A percentile compares a stretch with the other conserved stretches of the same genome.
Conservation (phyloP, 164 flowering plant species). For the Litsea cubeba region DNA sequence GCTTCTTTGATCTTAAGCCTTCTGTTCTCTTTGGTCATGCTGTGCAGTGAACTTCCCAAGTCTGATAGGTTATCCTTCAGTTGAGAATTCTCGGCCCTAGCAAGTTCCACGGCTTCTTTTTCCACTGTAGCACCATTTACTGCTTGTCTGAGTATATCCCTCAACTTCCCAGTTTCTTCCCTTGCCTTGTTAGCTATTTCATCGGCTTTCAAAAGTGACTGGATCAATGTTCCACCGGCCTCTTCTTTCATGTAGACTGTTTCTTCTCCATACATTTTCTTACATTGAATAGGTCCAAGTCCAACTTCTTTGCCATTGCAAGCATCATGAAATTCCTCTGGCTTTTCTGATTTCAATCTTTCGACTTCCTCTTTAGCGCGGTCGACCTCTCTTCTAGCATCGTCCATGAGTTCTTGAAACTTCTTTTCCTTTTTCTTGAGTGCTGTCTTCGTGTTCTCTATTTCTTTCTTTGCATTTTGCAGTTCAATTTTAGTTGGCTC, state of each 20-base stretch:
- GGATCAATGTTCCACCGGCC: neutral
- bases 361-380: slow-evolving; percentile 35
- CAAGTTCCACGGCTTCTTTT: slow-evolving; percentile 76
- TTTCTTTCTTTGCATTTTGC: slow-evolving; percentile 33
- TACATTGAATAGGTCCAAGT: slow-evolving; percentile 60
- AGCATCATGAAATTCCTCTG: slow-evolving; percentile 60
- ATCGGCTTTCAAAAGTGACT: neutral
- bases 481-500: slow-evolving; percentile 28
- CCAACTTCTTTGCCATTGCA: slow-evolving; percentile 70
- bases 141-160: slow-evolving; percentile 84
- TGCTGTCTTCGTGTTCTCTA: slow-evolving; percentile 27
- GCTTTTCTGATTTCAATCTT: slow-evolving; percentile 54
- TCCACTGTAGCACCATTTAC: slow-evolving; percentile 71
- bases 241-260: slow-evolving; percentile 4
- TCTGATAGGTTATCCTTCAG: slow-evolving; percentile 59
- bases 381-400: slow-evolving; percentile 52
- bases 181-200: slow-evolving; percentile 27
- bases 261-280: slow-evolving; percentile 14
- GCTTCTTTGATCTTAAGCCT: slow-evolving; percentile 43
- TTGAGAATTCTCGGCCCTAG: slow-evolving; percentile 58
- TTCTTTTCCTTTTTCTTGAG: slow-evolving; percentile 33
- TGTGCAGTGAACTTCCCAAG: slow-evolving; percentile 44
- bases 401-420: slow-evolving; percentile 32
- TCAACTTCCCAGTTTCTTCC: slow-evolving; percentile 57
- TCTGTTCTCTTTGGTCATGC: slow-evolving; percentile 43